Evolutionary conservation across 805 yeast species (phyloP).

Genomic region (Kodamaea hsintzibuensis): DNA sequence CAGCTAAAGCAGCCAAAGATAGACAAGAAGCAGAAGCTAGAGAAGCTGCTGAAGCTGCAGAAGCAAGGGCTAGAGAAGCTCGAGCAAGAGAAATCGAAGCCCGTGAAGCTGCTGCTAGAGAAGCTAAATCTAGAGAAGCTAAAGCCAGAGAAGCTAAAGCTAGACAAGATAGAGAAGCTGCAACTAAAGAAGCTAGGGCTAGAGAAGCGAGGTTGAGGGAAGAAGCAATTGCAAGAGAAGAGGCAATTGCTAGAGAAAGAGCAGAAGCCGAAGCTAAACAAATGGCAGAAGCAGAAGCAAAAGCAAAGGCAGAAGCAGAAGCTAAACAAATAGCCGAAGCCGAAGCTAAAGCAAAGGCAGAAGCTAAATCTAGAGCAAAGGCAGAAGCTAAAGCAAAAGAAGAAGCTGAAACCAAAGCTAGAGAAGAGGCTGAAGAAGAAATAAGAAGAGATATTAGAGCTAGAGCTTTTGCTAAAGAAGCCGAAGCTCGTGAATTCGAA

Average conservation of each 20-base stretch:
- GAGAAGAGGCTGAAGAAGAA: not conserved
- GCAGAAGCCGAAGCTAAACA: not conserved
- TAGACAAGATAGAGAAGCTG: not conserved
- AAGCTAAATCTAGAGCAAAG: not conserved
- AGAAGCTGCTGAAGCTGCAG: not conserved
- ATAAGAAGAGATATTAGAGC: not conserved
- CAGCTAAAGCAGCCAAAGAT: not conserved
- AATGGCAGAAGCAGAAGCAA: not conserved
- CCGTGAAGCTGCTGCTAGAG: not conserved
- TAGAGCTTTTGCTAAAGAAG: not conserved
- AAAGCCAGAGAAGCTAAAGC: not conserved
- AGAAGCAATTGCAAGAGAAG: not conserved
- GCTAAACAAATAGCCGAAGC: not conserved
- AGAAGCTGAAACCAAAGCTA: not conserved
- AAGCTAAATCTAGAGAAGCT: not conserved
- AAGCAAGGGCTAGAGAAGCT: not conserved
- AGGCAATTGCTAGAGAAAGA: not conserved
- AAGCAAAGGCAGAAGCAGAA: not conserved
- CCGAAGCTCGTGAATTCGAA: not conserved
- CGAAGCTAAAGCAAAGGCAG: not conserved
- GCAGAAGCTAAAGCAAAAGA: not conserved
- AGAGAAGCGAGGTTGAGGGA: not conserved
- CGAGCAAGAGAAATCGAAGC: not conserved
- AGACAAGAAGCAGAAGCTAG: not conserved
- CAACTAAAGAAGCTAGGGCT: not conserved